phyloP scores from a whole-genome alignment of 2,329 filamentous ascomycete genomes.

The Bipolaris zeicola region DNA sequence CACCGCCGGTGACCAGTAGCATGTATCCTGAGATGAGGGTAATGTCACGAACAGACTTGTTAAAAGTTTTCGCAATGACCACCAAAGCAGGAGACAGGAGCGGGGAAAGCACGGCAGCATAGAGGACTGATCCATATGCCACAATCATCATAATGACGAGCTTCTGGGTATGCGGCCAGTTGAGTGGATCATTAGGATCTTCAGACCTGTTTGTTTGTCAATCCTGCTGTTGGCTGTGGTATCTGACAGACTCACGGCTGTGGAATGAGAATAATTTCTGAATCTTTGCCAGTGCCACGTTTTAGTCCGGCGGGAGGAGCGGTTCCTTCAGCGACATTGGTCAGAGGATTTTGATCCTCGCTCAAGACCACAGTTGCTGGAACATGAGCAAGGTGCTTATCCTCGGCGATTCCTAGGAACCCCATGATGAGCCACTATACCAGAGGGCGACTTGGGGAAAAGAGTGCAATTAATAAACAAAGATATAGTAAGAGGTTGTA shows the following conservation, averaged over 20 bases:
- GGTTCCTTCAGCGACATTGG: slow-evolving; percentile 2
- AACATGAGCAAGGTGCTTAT: slow-evolving; percentile 42
- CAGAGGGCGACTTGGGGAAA: not conserved
- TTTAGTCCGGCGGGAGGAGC: slow-evolving; percentile 33
- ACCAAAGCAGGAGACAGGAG: slow-evolving; percentile 46
- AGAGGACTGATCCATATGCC: slow-evolving; percentile 41
- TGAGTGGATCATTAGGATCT: slow-evolving; percentile 46
- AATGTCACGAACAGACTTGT: slow-evolving; percentile 36
- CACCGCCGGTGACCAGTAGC: slow-evolving; percentile 41
- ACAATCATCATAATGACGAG: slow-evolving; percentile 41
- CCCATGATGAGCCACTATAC: slow-evolving; percentile 29
- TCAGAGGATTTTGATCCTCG: slow-evolving; percentile 25
- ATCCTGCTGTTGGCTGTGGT: slow-evolving; percentile 32
- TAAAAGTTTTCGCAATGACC: slow-evolving; percentile 40
- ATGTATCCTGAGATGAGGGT: slow-evolving; percentile 48
- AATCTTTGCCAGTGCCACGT: slow-evolving; percentile 41
- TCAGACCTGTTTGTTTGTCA: slow-evolving; percentile 46
- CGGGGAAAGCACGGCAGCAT: slow-evolving; percentile 40
- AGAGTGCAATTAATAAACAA: not conserved
- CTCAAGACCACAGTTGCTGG: slow-evolving; percentile 43
- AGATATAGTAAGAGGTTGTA: not conserved
- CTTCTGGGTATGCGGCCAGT: slow-evolving; percentile 44
- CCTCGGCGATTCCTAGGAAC: slow-evolving; percentile 43
- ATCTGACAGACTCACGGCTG: slow-evolving; percentile 41
- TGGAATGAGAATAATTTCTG: slow-evolving; percentile 42